phyloP scores from a whole-genome alignment of 2,329 filamentous ascomycete genomes.

The Sporothrix sp. region DNA sequence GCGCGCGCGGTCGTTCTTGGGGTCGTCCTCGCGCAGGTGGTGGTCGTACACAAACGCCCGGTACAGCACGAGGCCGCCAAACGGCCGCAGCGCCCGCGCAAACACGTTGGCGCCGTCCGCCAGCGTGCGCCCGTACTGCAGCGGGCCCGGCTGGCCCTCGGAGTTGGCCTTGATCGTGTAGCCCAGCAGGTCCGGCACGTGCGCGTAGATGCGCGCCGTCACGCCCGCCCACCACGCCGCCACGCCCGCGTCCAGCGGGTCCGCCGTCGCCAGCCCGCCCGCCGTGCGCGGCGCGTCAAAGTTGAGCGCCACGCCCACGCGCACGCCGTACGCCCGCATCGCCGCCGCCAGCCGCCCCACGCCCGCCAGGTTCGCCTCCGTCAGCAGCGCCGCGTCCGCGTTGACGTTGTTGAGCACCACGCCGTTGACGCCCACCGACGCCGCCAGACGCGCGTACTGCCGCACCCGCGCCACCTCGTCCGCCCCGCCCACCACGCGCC shows the following conservation, averaged over 20 bases:
- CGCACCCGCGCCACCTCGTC: conserved; percentile 37
- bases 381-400: conserved; percentile 49
- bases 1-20: conserved; percentile 59
- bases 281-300: conserved; percentile 54
- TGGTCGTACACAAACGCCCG: conserved; percentile 62
- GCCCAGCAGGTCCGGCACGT: conserved; percentile 57
- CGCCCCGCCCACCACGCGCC: conserved; percentile 45
- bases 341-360: conserved; percentile 52
- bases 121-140: conserved; percentile 60
- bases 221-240: conserved; percentile 53
- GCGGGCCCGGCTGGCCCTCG: conserved; percentile 60
- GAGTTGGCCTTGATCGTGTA: conserved; percentile 64
- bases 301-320: conserved; percentile 56
- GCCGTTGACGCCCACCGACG: conserved; percentile 57
- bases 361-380: conserved; percentile 48
- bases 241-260: conserved; percentile 52
- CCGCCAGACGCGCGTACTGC: conserved; percentile 55
- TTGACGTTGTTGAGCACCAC: conserved; percentile 65
- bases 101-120: conserved; percentile 61
- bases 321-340: conserved; percentile 58
- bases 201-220: conserved; percentile 48
- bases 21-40: conserved; percentile 44
- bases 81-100: conserved; percentile 44
- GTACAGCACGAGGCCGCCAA: conserved; percentile 56
- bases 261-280: conserved; percentile 50